Evolutionary conservation across 371 early-diverging fungal genomes (phyloP), one percentile per base, ranked within the genome.

Genomic region (Circinella umbellata): DNA sequence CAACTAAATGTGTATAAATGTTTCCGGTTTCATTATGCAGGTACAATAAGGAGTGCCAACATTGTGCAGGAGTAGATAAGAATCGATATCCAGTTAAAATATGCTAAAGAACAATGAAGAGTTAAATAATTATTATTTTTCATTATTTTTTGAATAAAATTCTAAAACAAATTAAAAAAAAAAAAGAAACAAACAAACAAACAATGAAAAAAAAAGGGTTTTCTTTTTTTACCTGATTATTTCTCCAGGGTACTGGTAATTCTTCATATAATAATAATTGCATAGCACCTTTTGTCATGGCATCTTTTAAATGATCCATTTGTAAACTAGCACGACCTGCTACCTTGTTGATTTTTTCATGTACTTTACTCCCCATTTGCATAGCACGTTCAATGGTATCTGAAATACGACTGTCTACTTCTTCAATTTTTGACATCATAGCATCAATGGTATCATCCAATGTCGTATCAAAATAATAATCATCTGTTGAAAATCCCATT

Each of bases 11-110:
- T 35, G 95, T 89, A 77, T 89, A 89, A 59, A 95, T 91, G 78
- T 94, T 95, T 55, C 92, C 92, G 4, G 93, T 91, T 76, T 95
- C 95, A 78, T 94, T 95, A 75, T 94, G 94, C 36, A 92, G 34
- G 76, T 92, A 94, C 48, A 86, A 73, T 49, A 90, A 77, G 8
- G 94, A 93, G 67, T 81, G 77, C 61, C 91, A 72, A 73, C 95
- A 95, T 83, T 62, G 70, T 27, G 76, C 84, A 76, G 77, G 92
- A 79, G 82, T 87, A 67, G 74, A 83, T 73, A 82, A 88, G 84
- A 72, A 89, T 74, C 95, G 87, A 80, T 95, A 95, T 18, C 92
- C 93, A 8, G 76, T 80, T 69, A 75, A 80, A 67, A 91, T 91
- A 71, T 79, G 80, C 82, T 87, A 73, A 51, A 64, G 38, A 51